Evolutionary conservation across 2,329 filamentous ascomycete species (phyloP), one percentile per base, ranked within the genome.

Genomic region (Sporothrix pallida): DNA sequence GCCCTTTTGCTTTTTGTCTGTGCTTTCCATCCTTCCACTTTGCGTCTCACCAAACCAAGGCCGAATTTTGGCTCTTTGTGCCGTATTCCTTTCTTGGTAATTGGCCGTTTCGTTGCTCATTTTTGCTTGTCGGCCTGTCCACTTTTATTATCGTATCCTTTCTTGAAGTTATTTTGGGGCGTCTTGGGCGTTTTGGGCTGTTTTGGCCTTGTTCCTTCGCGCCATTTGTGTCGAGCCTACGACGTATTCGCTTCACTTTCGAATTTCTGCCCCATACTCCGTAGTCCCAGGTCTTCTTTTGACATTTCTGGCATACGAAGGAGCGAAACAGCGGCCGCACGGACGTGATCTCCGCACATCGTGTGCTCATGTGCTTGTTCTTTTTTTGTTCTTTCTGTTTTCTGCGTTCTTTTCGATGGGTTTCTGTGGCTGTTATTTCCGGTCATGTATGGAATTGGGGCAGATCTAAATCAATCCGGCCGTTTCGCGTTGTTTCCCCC

Each of bases 241-340:
- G n/a, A 56, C 52, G n/a, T 20, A 13, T 26, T 26, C 20, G 31
- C 31, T 37, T 56, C 8, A 10, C 23, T 56, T 23, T 56, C 52
- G 9, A 26, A 56, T 56, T 56, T 26, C n/a, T 37, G 31, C 31
- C 5, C 31, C 31, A 37, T 37, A 37, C 31, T 37, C 7, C 31
- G 31, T 37, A 42, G 31, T 23, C 20, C 37, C 13, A 63, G 7
- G 17, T 44, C 13, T 6, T 37, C 31, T 37, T 37, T 37, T 37
- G 31, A 37, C 17, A 20, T 63, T 63, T 63, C 13, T 2, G 37
- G 37, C 60, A 23, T 63, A 37, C 23, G 58, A 60, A 56, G 23
- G 20, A 62, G 17, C 67, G 23, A 37, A 70, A 56, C 23, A 70
- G 50, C 50, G 50, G 50, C 23, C n/a, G n/a, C 23, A 60, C 69